Conservation (phyloP, 2,329 filamentous ascomycete genomes). For the Colletotrichum siamense region DNA sequence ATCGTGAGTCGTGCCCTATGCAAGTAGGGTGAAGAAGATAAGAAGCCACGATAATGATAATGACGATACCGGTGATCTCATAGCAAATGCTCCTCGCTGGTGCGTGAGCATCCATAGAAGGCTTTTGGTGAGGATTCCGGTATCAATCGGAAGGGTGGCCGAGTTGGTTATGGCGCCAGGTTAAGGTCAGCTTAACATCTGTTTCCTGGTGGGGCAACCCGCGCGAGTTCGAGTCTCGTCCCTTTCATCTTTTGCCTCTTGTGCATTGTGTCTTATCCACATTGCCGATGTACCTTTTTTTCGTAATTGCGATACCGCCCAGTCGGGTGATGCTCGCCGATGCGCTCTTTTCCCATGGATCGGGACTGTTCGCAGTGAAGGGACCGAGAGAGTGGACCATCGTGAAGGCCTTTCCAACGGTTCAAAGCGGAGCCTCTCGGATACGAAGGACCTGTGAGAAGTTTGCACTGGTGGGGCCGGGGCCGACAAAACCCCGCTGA, state of each 20-base stretch:
- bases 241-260: not conserved
- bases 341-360: not conserved
- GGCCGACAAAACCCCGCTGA: not conserved
- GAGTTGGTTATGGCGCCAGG: constrained; percentile 24
- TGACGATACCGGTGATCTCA: not conserved
- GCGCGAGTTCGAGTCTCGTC: constrained; percentile 23
- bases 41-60: not conserved
- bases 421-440: not conserved
- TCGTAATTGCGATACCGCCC: not conserved
- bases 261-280: not conserved
- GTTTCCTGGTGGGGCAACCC: constrained; percentile 22
- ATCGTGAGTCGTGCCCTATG: not conserved
- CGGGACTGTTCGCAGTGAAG: not conserved
- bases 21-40: not conserved
- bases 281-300: too few species aligned
- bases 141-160: constrained; percentile 7
- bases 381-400: not conserved
- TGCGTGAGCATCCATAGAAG: too few species aligned
- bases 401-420: not conserved
- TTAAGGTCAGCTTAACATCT: constrained; percentile 22
- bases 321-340: not conserved
- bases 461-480: constrained; percentile 14
- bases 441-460: constrained; percentile 16
- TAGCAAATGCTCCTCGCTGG: too few species aligned
- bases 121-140: fast-evolving